Percentiles rank a stretch among this genome's conserved stretches.
phyloP scores from a whole-genome alignment of 257 asterid species.

The Solanum megistacrolobum region DNA sequence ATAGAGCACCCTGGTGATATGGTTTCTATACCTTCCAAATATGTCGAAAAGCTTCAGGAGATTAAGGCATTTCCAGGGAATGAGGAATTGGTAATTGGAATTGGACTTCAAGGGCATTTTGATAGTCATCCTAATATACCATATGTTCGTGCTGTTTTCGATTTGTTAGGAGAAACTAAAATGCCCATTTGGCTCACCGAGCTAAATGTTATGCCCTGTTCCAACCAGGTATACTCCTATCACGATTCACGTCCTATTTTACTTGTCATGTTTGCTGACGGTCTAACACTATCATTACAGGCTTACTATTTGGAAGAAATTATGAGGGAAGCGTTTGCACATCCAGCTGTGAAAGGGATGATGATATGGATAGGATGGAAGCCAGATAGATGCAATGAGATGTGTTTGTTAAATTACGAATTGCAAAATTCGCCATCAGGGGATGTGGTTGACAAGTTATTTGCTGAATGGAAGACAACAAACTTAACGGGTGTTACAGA shows the following conservation, averaged over 20 bases:
- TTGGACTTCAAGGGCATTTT: slow-evolving; percentile 54
- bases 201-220: slow-evolving; percentile 19
- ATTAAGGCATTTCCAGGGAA: slow-evolving; percentile 41
- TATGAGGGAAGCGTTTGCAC: slow-evolving; percentile 45
- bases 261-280: neutral
- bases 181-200: slow-evolving; percentile 58
- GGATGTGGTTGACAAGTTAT: slow-evolving; percentile 37
- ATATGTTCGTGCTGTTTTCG: slow-evolving; percentile 32
- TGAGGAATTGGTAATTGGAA: slow-evolving; percentile 18
- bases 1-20: slow-evolving; percentile 28
- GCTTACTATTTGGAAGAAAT: slow-evolving; percentile 25
- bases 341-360: slow-evolving; percentile 53
- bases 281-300: neutral
- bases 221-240: slow-evolving; percentile 23
- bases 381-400: slow-evolving; percentile 22
- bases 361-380: slow-evolving; percentile 55
- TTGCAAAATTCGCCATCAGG: slow-evolving; percentile 34
- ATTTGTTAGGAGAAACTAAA: slow-evolving; percentile 30
- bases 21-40: slow-evolving; percentile 23
- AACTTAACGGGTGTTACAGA: slow-evolving; percentile 21
- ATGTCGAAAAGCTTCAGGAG: slow-evolving; percentile 22
- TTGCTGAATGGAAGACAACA: slow-evolving; percentile 36
- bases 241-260: neutral
- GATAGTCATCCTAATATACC: slow-evolving; percentile 17
- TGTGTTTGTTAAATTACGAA: slow-evolving; percentile 34